Evolutionary conservation across 139 green algal species (phyloP), one percentile per base, ranked within the genome.

Genomic region (Micromonas pusilla): DNA sequence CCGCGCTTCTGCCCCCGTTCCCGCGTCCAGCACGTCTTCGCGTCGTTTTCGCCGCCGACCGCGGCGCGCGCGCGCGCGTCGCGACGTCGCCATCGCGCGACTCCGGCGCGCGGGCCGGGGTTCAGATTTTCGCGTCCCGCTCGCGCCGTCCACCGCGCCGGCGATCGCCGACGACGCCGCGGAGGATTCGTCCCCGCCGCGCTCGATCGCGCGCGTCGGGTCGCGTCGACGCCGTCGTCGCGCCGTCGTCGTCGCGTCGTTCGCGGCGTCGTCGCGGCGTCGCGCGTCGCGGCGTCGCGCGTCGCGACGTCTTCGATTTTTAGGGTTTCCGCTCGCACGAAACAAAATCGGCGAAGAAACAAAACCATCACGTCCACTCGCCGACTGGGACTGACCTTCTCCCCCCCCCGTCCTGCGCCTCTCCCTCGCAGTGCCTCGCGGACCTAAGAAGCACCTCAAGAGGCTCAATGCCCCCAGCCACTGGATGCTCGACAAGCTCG

Each of bases 401-500:
- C 45, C 9, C 9, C 9, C 45, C 66, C 45, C 16, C 16, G 9
- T 16, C 16, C 45, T 57, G 16, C 9, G 9, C 45, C 45, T 57
- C n/a, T n/a, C n/a, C n/a, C 30, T 73, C 64, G 66, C 70, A 57
- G 62, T 82, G 84, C 67, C 62, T 63, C 84, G 84, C 37, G 85
- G 85, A 71, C 66, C 85, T n/a, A 99, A 97, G 92, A 99, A 99
- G 90, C 96, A 99, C 80, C 79, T 99, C 74, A 99, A 99, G 93
- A 82, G 95, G 68, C 83, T 98, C 33, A 97, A 97, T 94, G 94
- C 93, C 65, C 96, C 96, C 37, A 93, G 89, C 73, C 94, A 98
- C 83, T 99, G 96, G 96, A 97, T 98, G 94, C 89, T 99, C 66
- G 93, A 98, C 88, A 99, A 99, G 88, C 92, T 99, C 53, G 93